Evolutionary conservation across 257 asterid genomes (phyloP), one percentile per base, ranked within the genome.

Genomic region (Solanum chaucha): DNA sequence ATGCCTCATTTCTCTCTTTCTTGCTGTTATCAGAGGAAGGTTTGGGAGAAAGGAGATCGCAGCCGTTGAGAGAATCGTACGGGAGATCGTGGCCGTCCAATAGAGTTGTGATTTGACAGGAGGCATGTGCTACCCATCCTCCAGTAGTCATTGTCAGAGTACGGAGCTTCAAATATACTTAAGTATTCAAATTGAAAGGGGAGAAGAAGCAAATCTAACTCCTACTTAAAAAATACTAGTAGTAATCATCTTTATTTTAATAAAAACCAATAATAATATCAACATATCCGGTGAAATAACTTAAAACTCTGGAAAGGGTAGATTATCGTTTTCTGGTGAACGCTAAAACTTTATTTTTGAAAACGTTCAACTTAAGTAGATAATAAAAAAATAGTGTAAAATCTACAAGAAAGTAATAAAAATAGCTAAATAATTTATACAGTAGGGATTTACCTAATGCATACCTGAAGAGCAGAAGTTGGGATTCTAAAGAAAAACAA

Each of bases 51-150:
- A 78, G 35, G 86, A 19, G 77, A 91, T 91, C 90, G n/a, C 11
- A 87, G 82, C 93, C 97, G 95, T 94, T 65, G 87, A 91, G 80
- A 6, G 32, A 70, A 88, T 38, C 90, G 97, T 96, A 94, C 96
- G 83, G 88, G 20, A 15, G 89, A 94, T 95, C 93, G 1, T 11
- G 88, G 73, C 93, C 98, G 94, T 94, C 65, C 87, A 83, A 36
- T 67, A 20, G 86, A 75, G 73, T 88, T 87, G 88, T 92, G 97
- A 95, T 94, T 89, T 95, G 97, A 96, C 98, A 95, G 93, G 93
- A 89, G 86, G 98, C 99, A 96, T 96, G 99, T 96, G 98, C 95
- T 94, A 92, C 70, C 98, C 96, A 96, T 95, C 93, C 96, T 91
- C 93, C 97, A 93, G 91, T 93, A 94, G 99, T 96, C 98, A 91